Percentiles rank a stretch among this genome's conserved stretches.
Evolutionary conservation across 805 yeast species (phyloP).

Genomic region (Metschnikowia anglica): DNA sequence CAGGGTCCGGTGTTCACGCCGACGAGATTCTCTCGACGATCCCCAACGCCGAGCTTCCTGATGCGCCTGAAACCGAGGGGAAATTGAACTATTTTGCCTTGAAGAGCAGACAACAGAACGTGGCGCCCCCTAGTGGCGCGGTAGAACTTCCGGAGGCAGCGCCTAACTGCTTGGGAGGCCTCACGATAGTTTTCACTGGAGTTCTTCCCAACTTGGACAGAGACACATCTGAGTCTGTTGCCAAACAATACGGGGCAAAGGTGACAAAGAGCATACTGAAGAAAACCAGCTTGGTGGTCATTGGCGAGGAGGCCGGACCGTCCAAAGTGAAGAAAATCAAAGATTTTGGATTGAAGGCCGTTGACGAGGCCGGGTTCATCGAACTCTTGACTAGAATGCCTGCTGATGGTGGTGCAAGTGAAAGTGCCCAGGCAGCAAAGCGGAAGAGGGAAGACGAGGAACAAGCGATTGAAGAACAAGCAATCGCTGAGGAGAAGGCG

Average conservation of each 20-base stretch:
- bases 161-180: constrained; percentile 82
- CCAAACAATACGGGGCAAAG: constrained; percentile 86
- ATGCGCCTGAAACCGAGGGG: constrained; percentile 49
- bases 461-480: constrained; percentile 46
- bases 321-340: constrained; percentile 83
- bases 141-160: constrained; percentile 74
- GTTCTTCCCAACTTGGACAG: constrained; percentile 77
- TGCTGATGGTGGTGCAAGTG: constrained; percentile 87
- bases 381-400: constrained; percentile 79
- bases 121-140: constrained; percentile 32
- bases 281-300: constrained; percentile 82
- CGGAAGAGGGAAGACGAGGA: constrained; percentile 71
- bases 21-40: constrained; percentile 59
- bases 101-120: constrained; percentile 27
- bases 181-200: constrained; percentile 94
- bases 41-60: constrained; percentile 72
- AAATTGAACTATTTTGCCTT: constrained; percentile 58
- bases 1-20: constrained; percentile 36
- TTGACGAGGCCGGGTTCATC: constrained; percentile 83
- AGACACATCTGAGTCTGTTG: constrained; percentile 68
- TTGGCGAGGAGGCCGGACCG: constrained; percentile 97
- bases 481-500: constrained; percentile 44
- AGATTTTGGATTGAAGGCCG: constrained; percentile 70
- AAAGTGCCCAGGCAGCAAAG: constrained; percentile 68
- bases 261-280: constrained; percentile 84